Conservation (phyloP, 257 asterid species). For the Gynochthodes officinalis region DNA sequence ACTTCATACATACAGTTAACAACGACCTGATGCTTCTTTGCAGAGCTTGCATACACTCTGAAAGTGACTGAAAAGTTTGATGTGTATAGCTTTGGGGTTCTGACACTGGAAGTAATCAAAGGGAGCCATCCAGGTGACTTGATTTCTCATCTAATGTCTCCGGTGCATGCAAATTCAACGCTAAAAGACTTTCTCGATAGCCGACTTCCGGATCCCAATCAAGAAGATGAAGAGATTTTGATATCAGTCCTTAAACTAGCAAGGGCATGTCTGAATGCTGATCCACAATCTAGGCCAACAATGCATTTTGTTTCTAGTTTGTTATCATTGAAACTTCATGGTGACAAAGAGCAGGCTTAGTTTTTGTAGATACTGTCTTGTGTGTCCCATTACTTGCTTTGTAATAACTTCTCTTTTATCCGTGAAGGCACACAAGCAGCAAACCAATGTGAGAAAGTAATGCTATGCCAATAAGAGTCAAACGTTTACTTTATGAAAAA, state of each 20-base stretch:
- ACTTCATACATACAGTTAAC: not conserved
- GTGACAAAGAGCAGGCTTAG: not conserved
- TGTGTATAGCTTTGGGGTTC: constrained; percentile 43
- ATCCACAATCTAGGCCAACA: constrained; percentile 34
- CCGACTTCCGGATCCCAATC: constrained; percentile 7
- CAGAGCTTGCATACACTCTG: constrained; percentile 33
- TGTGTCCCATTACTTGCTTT: not conserved
- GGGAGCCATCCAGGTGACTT: constrained; percentile 34
- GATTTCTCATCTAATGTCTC: constrained; percentile 9
- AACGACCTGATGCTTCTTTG: not conserved
- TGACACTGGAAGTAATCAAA: constrained; percentile 35
- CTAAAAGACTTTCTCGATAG: constrained; percentile 25
- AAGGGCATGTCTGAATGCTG: constrained; percentile 22
- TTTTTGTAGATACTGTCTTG: not conserved
- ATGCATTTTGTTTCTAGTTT: constrained; percentile 30
- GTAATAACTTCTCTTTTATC: not conserved
- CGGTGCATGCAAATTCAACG: not conserved
- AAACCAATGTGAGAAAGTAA: not conserved
- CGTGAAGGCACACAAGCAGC: not conserved
- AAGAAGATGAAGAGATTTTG: constrained; percentile 17
- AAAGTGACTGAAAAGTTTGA: constrained; percentile 31
- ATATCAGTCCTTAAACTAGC: constrained; percentile 23
- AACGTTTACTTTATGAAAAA: not conserved
- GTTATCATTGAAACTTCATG: constrained; percentile 8
- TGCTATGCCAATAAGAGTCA: not conserved